Evolutionary conservation across 2,329 filamentous ascomycete genomes (phyloP).

Genomic region (Ophiostoma tasmaniense): DNA sequence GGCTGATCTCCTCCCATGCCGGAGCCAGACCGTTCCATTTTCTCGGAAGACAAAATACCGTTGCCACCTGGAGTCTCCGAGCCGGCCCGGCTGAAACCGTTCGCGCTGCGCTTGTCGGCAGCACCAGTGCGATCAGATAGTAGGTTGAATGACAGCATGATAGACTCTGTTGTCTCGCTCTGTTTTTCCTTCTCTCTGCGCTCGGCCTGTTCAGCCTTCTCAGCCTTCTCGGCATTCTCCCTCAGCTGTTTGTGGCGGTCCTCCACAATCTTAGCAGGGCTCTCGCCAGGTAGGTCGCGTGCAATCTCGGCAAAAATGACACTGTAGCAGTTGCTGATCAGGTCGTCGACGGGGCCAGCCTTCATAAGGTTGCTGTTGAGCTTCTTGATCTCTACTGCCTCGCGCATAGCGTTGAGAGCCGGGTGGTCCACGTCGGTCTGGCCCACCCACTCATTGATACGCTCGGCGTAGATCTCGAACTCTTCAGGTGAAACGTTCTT

Average conservation of each 20-base stretch:
- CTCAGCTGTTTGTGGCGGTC: conserved; percentile 31
- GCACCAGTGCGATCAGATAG: conserved; percentile 13
- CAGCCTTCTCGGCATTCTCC: conserved; percentile 22
- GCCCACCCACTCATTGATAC: conserved; percentile 48
- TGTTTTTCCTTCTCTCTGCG: conserved; percentile 18
- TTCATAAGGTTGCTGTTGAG: conserved; percentile 87
- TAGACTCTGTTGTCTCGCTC: conserved; percentile 21
- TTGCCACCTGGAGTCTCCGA: conserved; percentile 21
- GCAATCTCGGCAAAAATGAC: conserved; percentile 62
- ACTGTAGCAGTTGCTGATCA: conserved; percentile 87
- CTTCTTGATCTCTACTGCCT: conserved; percentile 52
- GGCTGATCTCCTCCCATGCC: conserved; percentile 29
- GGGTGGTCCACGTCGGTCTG: conserved; percentile 31
- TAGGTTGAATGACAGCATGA: conserved; percentile 20
- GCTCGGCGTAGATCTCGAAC: conserved; percentile 48
- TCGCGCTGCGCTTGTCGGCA: conserved; percentile 10
- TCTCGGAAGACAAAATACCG: conserved; percentile 24
- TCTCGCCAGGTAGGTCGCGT: conserved; percentile 45
- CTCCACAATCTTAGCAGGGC: conserved; percentile 39
- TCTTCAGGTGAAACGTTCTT: conserved; percentile 46
- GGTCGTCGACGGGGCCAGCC: conserved; percentile 74
- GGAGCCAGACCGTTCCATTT: conserved; percentile 31
- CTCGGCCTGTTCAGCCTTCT: conserved; percentile 21
- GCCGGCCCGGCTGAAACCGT: conserved; percentile 17
- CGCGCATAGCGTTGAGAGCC: conserved; percentile 47